These are phyloP conservation scores for Lathyrus tuberosus DNA, from an alignment of 306 rosid genomes.

Conservation along the genomic window DNA sequence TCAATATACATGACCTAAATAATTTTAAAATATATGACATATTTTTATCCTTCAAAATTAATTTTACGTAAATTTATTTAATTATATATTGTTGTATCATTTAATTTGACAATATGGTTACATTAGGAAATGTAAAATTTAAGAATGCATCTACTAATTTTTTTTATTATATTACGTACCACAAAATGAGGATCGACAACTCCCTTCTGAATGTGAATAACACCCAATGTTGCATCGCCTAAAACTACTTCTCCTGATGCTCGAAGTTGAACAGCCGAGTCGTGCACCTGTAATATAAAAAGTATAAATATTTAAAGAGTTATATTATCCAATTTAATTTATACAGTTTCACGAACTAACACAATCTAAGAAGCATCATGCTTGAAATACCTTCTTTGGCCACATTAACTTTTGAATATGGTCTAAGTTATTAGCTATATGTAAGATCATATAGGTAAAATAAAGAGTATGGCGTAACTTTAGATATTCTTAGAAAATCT, in stretches of 20 bases:
- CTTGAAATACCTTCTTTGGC: not conserved
- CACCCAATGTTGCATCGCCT: not conserved
- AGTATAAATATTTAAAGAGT: not conserved
- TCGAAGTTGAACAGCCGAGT: not conserved
- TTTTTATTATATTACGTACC: not conserved
- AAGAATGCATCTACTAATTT: too few species aligned
- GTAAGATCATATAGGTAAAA: too few species aligned
- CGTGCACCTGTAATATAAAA: not conserved
- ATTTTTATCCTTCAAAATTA: too few species aligned
- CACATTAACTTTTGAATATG: not conserved
- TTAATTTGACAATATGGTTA: too few species aligned
- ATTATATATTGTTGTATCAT: too few species aligned
- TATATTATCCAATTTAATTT: not conserved
- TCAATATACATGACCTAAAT: too few species aligned
- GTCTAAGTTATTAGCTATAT: not conserved
- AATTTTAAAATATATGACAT: too few species aligned
- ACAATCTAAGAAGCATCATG: not conserved
- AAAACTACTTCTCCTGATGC: not conserved
- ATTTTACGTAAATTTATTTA: too few species aligned
- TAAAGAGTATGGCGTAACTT: not conserved
- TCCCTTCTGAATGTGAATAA: not conserved
- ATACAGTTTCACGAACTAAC: not conserved
- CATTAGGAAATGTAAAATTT: too few species aligned
- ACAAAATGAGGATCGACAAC: slow-evolving; percentile 13
- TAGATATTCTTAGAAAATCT: not conserved